Percentiles rank a stretch among this genome's conserved stretches.
Evolutionary conservation across 352 stramenopile genomes (phyloP).

Genomic region (Globisporangium parvum): DNA sequence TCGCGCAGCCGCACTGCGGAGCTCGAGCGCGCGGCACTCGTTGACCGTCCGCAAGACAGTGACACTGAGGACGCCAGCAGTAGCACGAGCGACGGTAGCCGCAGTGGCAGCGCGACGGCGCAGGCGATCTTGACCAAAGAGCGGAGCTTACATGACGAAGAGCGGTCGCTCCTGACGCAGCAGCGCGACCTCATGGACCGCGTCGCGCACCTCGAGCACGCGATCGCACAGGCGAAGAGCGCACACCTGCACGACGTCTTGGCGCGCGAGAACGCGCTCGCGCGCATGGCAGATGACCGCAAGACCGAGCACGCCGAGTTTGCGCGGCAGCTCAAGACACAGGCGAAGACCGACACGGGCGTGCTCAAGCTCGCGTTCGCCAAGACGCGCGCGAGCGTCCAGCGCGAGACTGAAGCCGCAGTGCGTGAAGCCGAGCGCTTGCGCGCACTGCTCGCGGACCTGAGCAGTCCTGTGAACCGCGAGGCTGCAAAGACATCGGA

Average conservation of each 20-base stretch:
- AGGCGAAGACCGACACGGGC: constrained; percentile 43
- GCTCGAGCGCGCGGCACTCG: constrained; percentile 28
- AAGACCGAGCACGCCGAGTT: constrained; percentile 41
- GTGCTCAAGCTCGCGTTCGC: constrained; percentile 42
- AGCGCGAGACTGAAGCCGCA: constrained; percentile 21
- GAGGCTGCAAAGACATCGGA: background rate
- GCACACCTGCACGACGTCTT: constrained; percentile 52
- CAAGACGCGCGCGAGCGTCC: constrained; percentile 35
- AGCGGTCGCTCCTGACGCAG: constrained; percentile 43
- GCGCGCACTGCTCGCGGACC: constrained; percentile 20
- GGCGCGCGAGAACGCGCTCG: constrained; percentile 31
- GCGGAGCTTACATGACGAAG: constrained; percentile 45
- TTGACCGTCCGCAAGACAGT: constrained; percentile 22
- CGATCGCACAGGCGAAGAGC: constrained; percentile 55
- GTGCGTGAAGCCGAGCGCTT: constrained; percentile 23
- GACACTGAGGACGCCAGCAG: constrained; percentile 10
- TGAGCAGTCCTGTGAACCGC: constrained; percentile 8
- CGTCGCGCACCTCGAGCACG: constrained; percentile 47
- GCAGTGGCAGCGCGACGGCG: constrained; percentile 8
- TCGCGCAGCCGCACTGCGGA: constrained; percentile 42
- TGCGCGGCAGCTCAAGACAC: constrained; percentile 41
- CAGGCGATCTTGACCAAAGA: constrained; percentile 33
- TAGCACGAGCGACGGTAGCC: background rate
- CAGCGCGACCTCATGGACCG: constrained; percentile 54
- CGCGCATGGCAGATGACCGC: constrained; percentile 28